phyloP scores from a whole-genome alignment of 2,329 filamentous ascomycete genomes.

The Fusarium clavum region DNA sequence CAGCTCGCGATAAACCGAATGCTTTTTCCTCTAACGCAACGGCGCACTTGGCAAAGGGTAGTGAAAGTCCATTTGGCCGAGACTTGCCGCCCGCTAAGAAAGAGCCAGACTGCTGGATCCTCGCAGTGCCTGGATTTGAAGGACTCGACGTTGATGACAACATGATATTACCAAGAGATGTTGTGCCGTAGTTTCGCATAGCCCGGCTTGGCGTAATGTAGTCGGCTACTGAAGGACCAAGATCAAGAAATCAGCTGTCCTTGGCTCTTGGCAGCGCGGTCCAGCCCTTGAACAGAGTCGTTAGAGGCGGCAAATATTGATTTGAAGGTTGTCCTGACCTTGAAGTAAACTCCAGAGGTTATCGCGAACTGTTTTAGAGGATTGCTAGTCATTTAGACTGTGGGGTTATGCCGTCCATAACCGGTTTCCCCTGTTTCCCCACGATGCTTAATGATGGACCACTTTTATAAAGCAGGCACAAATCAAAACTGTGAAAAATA shows the following conservation, averaged over 20 bases:
- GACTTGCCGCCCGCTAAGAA: not conserved
- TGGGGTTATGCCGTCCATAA: not conserved
- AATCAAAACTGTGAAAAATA: not conserved
- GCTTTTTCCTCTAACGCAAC: not conserved
- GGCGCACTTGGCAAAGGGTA: not conserved
- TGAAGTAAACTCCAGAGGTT: fast-evolving
- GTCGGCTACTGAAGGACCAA: not conserved
- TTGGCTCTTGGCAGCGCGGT: not conserved
- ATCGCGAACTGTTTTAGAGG: not conserved
- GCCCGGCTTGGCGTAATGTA: not conserved
- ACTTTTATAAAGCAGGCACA: not conserved
- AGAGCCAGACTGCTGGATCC: not conserved
- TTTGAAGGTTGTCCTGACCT: too few relatives aligned
- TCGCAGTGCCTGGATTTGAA: not conserved
- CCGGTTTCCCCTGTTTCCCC: not conserved
- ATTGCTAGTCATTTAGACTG: not conserved
- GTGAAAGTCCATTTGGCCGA: not conserved
- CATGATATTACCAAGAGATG: not conserved
- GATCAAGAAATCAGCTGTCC: not conserved
- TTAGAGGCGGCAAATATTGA: not conserved
- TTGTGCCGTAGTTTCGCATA: not conserved
- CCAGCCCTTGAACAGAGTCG: fast-evolving
- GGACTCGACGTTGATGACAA: not conserved
- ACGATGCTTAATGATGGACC: not conserved
- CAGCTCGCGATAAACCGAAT: not conserved